Base-by-base conservation (phyloP, 2,329 filamentous ascomycete genomes). In the Knufia fluminis region DNA sequence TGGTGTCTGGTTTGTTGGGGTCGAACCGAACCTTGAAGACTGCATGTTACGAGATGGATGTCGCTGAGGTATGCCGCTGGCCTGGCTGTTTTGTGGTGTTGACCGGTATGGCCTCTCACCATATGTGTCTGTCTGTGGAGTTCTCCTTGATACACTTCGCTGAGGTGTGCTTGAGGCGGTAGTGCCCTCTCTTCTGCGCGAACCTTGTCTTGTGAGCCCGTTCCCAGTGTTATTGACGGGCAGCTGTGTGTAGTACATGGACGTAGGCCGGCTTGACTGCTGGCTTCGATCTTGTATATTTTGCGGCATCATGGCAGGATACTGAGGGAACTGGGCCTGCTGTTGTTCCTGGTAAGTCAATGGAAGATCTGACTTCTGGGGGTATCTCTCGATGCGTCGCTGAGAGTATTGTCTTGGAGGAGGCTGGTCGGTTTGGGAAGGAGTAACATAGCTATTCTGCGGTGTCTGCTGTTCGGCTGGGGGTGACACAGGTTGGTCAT, bases 1-100 rank as follows among this genome's bases (percentile, higher is more conserved):
- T n/a, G 52, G 50, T n/a, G 56, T 54, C 19, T 45, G 56, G 33
- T 47, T 51, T 31, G 49, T 44, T 0, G 58, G 49, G 7, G 52
- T 55, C n/a, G 36, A 54, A 16, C 54, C 54, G 40, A 53, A 32
- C 2, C 49, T 38, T 64, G 65, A 57, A 77, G 77, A 22, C 76
- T 75, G 77, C 66, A 84, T 78, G 39, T 85, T 80, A 63, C 82
- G 80, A 9, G 89, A 95, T 60, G 82, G 85, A 62, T 84, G 79
- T 59, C 89, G 79, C 36, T 85, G 84, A 39, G 88, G 86, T 52
- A 85, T 66, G 12, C 82, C 79, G 3, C 78, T 79, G 62, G 77
- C 81, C 12, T 72, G 75, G 24, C 68, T 65, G 32, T 75, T 71
- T 43, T 77, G 71, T 56, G 79, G 80, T 46, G 74, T 71, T 53